A percentile compares a stretch with the other conserved stretches of the same genome.
These are phyloP conservation scores for Dendrocalamus sinicus DNA, from an alignment of 176 grass and related monocot genomes.

Conservation along the genomic window DNA sequence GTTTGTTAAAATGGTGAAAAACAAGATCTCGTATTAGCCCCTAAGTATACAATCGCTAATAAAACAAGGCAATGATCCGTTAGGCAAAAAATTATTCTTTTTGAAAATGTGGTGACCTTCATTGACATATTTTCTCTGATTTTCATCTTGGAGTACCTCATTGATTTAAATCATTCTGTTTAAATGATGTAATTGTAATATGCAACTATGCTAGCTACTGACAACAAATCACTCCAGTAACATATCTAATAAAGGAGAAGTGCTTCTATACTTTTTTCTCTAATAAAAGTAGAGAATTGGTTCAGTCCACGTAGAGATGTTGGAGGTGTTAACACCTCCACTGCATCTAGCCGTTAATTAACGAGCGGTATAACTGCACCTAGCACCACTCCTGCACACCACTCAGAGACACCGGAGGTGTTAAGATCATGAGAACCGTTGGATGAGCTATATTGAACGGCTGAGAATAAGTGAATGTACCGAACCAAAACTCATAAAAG, in stretches of 20 bases:
- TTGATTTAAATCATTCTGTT: slow-evolving; percentile 1
- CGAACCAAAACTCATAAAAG: too few species aligned
- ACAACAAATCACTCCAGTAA: slow-evolving; percentile 10
- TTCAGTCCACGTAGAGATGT: too few species aligned
- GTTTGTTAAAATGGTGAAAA: slow-evolving; percentile 57
- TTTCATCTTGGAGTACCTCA: slow-evolving; percentile 16
- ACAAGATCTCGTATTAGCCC: slow-evolving; percentile 21
- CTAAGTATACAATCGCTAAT: slow-evolving; percentile 19
- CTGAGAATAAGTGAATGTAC: too few species aligned
- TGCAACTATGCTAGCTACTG: not conserved
- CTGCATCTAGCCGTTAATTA: too few species aligned
- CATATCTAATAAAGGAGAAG: not conserved
- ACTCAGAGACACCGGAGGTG: too few species aligned
- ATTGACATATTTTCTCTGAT: slow-evolving; percentile 4
- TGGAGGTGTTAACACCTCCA: too few species aligned
- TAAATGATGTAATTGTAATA: not conserved
- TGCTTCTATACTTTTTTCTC: too few species aligned
- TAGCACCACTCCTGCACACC: too few species aligned
- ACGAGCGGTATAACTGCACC: too few species aligned
- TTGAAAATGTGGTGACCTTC: slow-evolving; percentile 8
- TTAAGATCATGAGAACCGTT: too few species aligned
- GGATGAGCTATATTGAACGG: too few species aligned
- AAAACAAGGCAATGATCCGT: slow-evolving; percentile 10
- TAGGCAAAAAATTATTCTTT: slow-evolving; percentile 9
- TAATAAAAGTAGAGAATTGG: too few species aligned